Evolutionary conservation across 2,329 filamentous ascomycete species (phyloP), one percentile per base, ranked within the genome.

Genomic region (Fusarium burgessii): DNA sequence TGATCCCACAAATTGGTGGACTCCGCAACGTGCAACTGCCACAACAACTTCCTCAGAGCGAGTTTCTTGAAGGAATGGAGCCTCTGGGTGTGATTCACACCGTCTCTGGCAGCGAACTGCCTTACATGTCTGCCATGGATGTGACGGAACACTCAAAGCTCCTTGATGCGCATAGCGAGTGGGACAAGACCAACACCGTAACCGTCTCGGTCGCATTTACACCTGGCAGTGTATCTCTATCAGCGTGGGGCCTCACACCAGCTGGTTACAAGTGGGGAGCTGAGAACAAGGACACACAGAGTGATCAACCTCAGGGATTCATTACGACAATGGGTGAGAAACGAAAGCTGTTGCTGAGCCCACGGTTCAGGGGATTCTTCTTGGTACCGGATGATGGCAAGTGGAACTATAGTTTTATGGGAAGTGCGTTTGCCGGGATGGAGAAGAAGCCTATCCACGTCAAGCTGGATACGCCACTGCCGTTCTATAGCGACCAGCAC

Each of bases 341-440:
- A 85, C 94, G 94, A 75, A 97, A 99, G 84, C 85, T 99, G 59
- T 84, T 99, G 32, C 88, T 99, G 57, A 97, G 93, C 72, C 95
- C 98, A 76, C 93, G 95, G 80, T 97, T 98, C 80, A 90, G 93
- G 74, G 97, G 96, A 32, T 98, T 95, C 85, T 99, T 99, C 89
- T 84, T 99, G 59, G 94, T 98, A 25, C 96, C 96, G 0, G 95
- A 98, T 78, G 91, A 92, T 58, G 91, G 91, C 69, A 87, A 92
- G 67, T 99, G 96, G 96, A 99, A 99, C 82, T 99, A 98, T 85
- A 96, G 93, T 81, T 99, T 99, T 86, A 94, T 98, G 91, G 96
- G 96, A 59, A 94, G 91, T 72, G 90, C 91, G 1, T 99, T 98
- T 79, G 90, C 91, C 17, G 90, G 91, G 42, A 88, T 97, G 71